Percentiles rank a stretch among this genome's conserved stretches.
Conservation (phyloP, 768 basidiomycete species). For the Phaeotremella fagi region DNA sequence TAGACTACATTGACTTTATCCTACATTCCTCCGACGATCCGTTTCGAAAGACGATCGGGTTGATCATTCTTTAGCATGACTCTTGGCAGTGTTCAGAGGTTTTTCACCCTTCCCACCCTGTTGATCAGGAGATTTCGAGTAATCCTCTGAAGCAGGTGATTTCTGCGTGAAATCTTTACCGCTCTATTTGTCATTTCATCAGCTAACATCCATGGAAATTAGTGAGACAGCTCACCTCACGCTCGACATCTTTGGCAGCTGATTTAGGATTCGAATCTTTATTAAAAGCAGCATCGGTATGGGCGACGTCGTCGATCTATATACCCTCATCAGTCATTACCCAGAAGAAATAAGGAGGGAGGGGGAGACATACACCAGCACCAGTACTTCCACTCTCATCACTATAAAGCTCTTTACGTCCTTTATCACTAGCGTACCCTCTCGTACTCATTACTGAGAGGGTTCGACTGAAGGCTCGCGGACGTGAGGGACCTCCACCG, state of each 20-base stretch:
- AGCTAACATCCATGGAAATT: background rate
- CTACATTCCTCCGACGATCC: background rate
- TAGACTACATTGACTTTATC: no score
- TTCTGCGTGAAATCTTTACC: slow-evolving; percentile 43
- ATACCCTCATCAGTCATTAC: background rate
- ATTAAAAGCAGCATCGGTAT: slow-evolving; percentile 45
- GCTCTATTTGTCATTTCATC: slow-evolving; percentile 15
- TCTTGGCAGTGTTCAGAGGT: slow-evolving; percentile 27
- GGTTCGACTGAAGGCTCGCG: slow-evolving; percentile 19
- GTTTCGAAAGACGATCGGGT: background rate
- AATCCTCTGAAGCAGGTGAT: slow-evolving; percentile 24
- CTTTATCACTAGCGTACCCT: slow-evolving; percentile 42
- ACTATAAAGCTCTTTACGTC: slow-evolving; percentile 45
- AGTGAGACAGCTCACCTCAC: slow-evolving; percentile 37
- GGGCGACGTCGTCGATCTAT: slow-evolving; percentile 46
- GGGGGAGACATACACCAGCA: slow-evolving; percentile 38
- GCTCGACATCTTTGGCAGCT: slow-evolving; percentile 38
- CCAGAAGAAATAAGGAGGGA: background rate
- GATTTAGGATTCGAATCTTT: slow-evolving; percentile 33
- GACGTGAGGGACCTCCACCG: slow-evolving; percentile 27
- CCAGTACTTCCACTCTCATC: slow-evolving; percentile 43
- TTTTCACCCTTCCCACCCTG: slow-evolving; percentile 30
- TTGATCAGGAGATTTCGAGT: slow-evolving; percentile 27
- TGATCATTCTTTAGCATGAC: slow-evolving; percentile 1
- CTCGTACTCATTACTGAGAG: slow-evolving; percentile 14